Evolutionary conservation across 768 basidiomycete genomes (phyloP), one percentile per base, ranked within the genome.

Genomic region (Amanita inopinata): DNA sequence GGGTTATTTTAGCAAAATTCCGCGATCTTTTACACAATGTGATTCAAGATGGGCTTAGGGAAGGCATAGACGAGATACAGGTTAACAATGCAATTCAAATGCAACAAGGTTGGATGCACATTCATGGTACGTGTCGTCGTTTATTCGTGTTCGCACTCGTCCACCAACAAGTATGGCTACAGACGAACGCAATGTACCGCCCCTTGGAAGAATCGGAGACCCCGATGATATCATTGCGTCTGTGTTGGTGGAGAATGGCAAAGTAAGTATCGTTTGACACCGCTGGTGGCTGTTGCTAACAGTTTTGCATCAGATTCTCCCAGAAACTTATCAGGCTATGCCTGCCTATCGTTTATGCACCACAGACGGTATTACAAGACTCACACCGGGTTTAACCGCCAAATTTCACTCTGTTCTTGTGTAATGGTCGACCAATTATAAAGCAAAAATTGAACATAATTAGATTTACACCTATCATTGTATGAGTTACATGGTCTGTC

Each of bases 101-200:
- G 2, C 74, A 73, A 46, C 59, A 74, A 14, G 87, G 87, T n/a
- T 90, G 87, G 87, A 83, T 90, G 81, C 87, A 90, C 55, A 78
- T 90, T 34, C 75, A 87, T 33, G 74, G 74, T 70, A 45, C 23
- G 63, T 34, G 15, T 34, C 14, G 3, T 23, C 10, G 10, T 33
- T 15, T 23, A 33, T n/a, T n/a, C n/a, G 2, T 19, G 8, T n/a
- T 41, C 19, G 18, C 3, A 6, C 33, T 34, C 12, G 3, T 9
- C 15, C 18, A 30, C 14, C 22, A 9, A 33, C 24, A 38, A 19
- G 12, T 5, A 22, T 28, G 5, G 40, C 27, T 37, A 12, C 38
- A 88, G 87, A 90, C 54, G 66, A 69, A 35, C 71, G 87, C 31
- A 89, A 90, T 44, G 53, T 85, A 4, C 88, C 87, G 1, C 71